A percentile compares a stretch with the other conserved stretches of the same genome.
phyloP scores from a whole-genome alignment of 371 early-diverging fungal genomes.

The Cokeromyces recurvatus region DNA sequence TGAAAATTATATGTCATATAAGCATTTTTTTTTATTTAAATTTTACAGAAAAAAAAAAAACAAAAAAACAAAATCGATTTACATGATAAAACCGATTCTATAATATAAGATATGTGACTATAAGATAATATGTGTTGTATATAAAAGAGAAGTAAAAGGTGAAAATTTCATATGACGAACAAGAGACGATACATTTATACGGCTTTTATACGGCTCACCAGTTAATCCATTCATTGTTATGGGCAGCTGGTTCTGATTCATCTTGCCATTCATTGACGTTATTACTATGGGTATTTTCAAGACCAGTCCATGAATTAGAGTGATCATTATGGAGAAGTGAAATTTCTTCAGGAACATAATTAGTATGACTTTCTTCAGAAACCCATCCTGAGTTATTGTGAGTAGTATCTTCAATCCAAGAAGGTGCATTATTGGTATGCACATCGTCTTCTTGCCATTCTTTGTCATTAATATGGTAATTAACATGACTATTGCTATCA shows the following conservation, averaged over 20 bases:
- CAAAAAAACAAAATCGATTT: too few species aligned
- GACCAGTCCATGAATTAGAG: not conserved
- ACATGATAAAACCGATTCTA: too few species aligned
- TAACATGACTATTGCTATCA: not conserved
- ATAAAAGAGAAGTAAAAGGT: too few species aligned
- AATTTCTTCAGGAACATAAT: constrained; percentile 6
- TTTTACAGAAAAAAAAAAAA: too few species aligned
- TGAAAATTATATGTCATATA: too few species aligned
- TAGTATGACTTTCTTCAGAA: constrained; percentile 1
- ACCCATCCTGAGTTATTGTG: not conserved
- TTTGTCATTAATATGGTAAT: not conserved
- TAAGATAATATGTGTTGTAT: too few species aligned
- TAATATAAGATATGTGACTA: too few species aligned
- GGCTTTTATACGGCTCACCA: too few species aligned
- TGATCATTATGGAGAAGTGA: constrained; percentile 12
- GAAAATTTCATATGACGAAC: too few species aligned
- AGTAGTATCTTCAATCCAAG: not conserved
- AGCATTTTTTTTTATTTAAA: too few species aligned
- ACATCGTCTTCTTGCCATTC: not conserved
- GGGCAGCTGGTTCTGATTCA: not conserved
- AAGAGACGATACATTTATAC: too few species aligned
- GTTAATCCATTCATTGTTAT: constrained; percentile 9
- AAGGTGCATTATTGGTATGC: too few species aligned
- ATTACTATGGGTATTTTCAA: constrained; percentile 9
- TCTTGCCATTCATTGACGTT: constrained; percentile 1